phyloP scores from a whole-genome alignment of 768 basidiomycete species.

The Hemileccinum rubropunctum region DNA sequence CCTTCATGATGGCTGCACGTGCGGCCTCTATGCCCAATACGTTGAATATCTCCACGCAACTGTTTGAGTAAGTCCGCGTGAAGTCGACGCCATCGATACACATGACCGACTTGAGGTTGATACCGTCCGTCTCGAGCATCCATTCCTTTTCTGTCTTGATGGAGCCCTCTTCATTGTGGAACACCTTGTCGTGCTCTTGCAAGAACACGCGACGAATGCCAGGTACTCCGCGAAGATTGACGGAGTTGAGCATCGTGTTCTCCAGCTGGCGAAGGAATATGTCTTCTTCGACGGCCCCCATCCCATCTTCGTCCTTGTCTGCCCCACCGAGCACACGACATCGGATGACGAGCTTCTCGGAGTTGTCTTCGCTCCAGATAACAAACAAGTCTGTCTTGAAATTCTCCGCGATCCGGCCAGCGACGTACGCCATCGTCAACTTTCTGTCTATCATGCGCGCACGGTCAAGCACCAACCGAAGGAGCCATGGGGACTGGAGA shows the following conservation, averaged over 20 bases:
- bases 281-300: constrained; percentile 82
- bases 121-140: constrained; percentile 96
- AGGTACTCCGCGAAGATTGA: constrained; percentile 90
- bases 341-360: constrained; percentile 94
- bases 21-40: constrained; percentile 97
- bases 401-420: constrained; percentile 87
- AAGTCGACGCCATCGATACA: constrained; percentile 95
- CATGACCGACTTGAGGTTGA: constrained; percentile 95
- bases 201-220: constrained; percentile 93
- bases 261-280: constrained; percentile 95
- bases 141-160: constrained; percentile 75
- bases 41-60: constrained; percentile 90
- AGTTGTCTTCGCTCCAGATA: constrained; percentile 99
- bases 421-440: constrained; percentile 92
- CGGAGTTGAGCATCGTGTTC: constrained; percentile 93
- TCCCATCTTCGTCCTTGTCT: constrained; percentile 83
- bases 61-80: constrained; percentile 93
- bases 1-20: constrained; percentile 89
- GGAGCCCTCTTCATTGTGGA: constrained; percentile 59
- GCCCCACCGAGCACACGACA: constrained; percentile 86
- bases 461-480: constrained; percentile 95
- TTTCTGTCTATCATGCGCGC: constrained; percentile 98
- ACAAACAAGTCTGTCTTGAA: constrained; percentile 97
- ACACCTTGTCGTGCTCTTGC: constrained; percentile 79
- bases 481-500: constrained; percentile 93